Conservation (phyloP, 83 land plant genomes). For the Thuja plicata region DNA sequence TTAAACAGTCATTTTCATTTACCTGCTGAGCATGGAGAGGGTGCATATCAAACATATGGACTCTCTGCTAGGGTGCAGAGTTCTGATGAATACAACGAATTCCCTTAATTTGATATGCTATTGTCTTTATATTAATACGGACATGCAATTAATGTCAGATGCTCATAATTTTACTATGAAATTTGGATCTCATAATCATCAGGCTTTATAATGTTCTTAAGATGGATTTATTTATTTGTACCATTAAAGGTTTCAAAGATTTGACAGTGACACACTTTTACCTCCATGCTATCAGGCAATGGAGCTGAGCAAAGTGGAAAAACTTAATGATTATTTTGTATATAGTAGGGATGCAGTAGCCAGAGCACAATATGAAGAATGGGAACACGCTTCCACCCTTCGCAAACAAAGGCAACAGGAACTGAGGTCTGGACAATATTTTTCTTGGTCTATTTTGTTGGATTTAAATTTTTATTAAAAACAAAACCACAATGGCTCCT, state of each 20-base stretch:
- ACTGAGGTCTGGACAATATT: conserved; percentile 18
- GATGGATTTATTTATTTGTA: neutral
- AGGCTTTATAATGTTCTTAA: neutral
- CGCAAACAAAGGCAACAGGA: conserved; percentile 19
- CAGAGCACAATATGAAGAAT: conserved; percentile 36
- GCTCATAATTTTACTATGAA: neutral
- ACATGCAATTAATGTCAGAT: neutral
- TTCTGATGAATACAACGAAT: neutral
- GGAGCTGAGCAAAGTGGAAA: conserved; percentile 37
- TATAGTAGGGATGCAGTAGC: conserved; percentile 41
- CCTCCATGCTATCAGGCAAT: conserved; percentile 27
- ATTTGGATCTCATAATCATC: neutral
- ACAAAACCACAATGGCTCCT: neutral
- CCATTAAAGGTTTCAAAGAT: neutral
- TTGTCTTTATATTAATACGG: neutral
- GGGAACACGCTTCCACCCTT: conserved; percentile 31
- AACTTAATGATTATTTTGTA: conserved; percentile 27
- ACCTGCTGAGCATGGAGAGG: neutral
- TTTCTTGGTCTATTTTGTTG: neutral
- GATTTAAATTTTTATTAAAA: neutral
- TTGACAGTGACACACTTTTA: neutral
- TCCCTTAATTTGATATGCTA: neutral
- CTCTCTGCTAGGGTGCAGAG: neutral
- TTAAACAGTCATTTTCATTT: neutral
- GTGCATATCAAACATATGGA: neutral